Conservation (phyloP, 345 rosid genomes). For the sweet orange (Citrus sinensis) region DVS_A1.0 CM039163.1:1830001-1830500, state of each 20-base stretch:
- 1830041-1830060: too few species aligned
- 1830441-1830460: background rate
- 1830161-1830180: constrained; percentile 72
- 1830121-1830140: too few species aligned
- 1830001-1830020: too few species aligned
- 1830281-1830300: too few species aligned
- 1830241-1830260: background rate
- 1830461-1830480: too few species aligned
- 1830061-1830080: too few species aligned
- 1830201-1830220: constrained; percentile 68
- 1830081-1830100: too few species aligned
- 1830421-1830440: background rate
- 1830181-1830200: constrained; percentile 84
- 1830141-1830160: constrained; percentile 64
- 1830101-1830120: too few species aligned
- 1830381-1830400: background rate
- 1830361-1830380: background rate
- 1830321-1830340: background rate
- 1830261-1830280: background rate
- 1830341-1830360: background rate
- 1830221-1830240: constrained; percentile 8
- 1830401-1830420: background rate
- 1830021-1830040: too few species aligned
- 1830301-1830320: background rate
- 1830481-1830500: background rate